Conservation (phyloP, 2,329 filamentous ascomycete genomes). For the Fusarium buxicola region DNA sequence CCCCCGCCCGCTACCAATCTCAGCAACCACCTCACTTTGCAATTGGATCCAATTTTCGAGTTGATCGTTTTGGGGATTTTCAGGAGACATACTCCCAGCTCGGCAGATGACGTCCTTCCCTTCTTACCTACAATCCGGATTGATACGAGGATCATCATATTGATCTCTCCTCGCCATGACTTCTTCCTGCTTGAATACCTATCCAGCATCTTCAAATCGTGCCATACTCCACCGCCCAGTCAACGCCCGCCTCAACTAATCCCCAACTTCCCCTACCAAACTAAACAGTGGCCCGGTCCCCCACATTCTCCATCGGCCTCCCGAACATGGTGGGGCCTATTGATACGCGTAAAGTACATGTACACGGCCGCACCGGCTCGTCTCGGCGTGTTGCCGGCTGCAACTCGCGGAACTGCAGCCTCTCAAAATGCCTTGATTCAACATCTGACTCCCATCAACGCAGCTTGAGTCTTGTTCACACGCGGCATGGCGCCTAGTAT, state of each 20-base stretch:
- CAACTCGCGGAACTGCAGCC: conserved; percentile 20
- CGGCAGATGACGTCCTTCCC: neutral
- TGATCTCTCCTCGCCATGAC: conserved; percentile 5
- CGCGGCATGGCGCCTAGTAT: conserved; percentile 38
- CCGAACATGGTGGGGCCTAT: conserved; percentile 38
- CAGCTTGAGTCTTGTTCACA: conserved; percentile 29
- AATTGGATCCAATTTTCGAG: conserved; percentile 4
- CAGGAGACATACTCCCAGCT: neutral
- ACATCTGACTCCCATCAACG: conserved; percentile 13
- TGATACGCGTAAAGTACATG: conserved; percentile 35
- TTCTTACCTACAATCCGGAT: neutral
- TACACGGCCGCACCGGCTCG: conserved; percentile 20
- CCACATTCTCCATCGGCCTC: conserved; percentile 46
- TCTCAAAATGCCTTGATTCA: conserved; percentile 22
- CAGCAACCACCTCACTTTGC: conserved; percentile 29
- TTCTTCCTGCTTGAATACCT: neutral
- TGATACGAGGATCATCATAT: conserved; percentile 1
- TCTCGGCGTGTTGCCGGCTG: conserved; percentile 30
- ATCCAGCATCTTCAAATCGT: conserved; percentile 28
- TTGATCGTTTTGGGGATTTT: neutral
- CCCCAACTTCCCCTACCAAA: conserved; percentile 39
- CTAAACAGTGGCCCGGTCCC: conserved; percentile 32
- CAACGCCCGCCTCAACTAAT: conserved; percentile 26
- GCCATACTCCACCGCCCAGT: conserved; percentile 41
- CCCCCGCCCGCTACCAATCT: conserved; percentile 32